Base-by-base conservation (phyloP, 176 grass and related monocot species). In the Pontederia crassipes region DNA sequence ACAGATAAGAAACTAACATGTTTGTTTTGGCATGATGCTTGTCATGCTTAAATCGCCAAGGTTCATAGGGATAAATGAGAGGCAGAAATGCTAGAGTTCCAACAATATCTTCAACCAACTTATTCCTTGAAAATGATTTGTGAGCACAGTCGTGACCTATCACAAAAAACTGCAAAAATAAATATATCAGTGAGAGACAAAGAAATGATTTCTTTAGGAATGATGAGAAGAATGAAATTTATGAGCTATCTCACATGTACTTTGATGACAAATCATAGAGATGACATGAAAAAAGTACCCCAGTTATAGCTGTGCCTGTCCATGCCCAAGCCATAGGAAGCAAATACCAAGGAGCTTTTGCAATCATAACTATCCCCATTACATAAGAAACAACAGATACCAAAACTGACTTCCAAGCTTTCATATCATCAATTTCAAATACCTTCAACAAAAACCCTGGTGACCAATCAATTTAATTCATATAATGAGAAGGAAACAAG, bases 131-230 rank as follows among this genome's bases (percentile, higher is more conserved):
- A 85, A 97, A 97, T 55, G 92, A 88, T 75, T 88, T 97, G 63
- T 97, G 92, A 27, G 87, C 92, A 78, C 87, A 97, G 59, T 97
- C 87, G 73, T 97, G 92, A 67, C 92, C 92, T 97, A 97, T 88
- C 66, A 97, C 92, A 91, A 97, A 97, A 75, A 97, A 97, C 92
- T 97, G 72, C 11, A 87, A 48, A 24, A 82, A 85, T 69, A 67
- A 3, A 9, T 81, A n/a, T 46, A 27, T 17, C 69, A 73, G 72
- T 78, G 79, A 83, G 80, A 49, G 45, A 32, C 52, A 67, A 58
- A 49, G 17, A 67, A 57, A 27, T 11, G 70, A 57, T 55, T 2
- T 79, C 8, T 57, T 8, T 81, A 66, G 70, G 4, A 71, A 52
- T 49, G 55, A 78, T 48, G 26, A 12, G 1, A 12, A 14, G 11